Evolutionary conservation across 2,329 filamentous ascomycete species (phyloP).

Genomic region (Metarhizium robertsii): DNA sequence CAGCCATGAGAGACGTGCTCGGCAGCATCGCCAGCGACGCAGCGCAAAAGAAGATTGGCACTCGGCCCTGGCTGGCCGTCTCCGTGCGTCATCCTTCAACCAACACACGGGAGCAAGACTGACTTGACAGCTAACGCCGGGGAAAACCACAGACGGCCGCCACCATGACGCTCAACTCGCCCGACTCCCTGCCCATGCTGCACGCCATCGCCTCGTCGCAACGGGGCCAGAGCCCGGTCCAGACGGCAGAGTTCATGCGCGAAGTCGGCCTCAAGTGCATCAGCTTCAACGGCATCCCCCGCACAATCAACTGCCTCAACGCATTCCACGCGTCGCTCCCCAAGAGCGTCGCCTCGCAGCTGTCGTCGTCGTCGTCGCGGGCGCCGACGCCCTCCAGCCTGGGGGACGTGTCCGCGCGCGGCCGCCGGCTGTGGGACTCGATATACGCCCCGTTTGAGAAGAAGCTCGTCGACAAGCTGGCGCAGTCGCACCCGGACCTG

Average conservation of each 20-base stretch:
- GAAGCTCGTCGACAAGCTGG: slow-evolving; percentile 64
- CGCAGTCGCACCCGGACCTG: slow-evolving; percentile 68
- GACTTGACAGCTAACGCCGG: too few relatives aligned
- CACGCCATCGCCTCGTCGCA: slow-evolving; percentile 38
- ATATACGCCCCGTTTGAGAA: slow-evolving; percentile 67
- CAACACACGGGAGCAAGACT: too few relatives aligned
- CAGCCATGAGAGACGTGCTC: slow-evolving; percentile 55
- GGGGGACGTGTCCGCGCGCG: slow-evolving; percentile 43
- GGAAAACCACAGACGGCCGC: slow-evolving; percentile 53
- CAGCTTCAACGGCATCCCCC: slow-evolving; percentile 72
- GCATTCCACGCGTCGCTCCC: slow-evolving; percentile 60
- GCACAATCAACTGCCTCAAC: slow-evolving; percentile 73
- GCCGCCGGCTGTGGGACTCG: slow-evolving; percentile 61
- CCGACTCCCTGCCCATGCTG: slow-evolving; percentile 59
- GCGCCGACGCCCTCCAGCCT: slow-evolving; percentile 43
- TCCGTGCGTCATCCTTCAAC: slow-evolving; percentile 35
- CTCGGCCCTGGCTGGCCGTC: slow-evolving; percentile 56
- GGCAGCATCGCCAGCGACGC: slow-evolving; percentile 55
- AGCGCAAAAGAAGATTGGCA: slow-evolving; percentile 48
- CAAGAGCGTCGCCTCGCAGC: slow-evolving; percentile 36
- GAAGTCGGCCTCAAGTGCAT: slow-evolving; percentile 71
- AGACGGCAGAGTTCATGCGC: slow-evolving; percentile 61
- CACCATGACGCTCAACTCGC: slow-evolving; percentile 80
- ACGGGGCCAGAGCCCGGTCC: slow-evolving; percentile 20
- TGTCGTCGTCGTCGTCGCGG: slow-evolving; percentile 51